Percentiles rank a stretch among this genome's conserved stretches.
Conservation (phyloP, 371 early-diverging fungal genomes). For the Mucor lusitanicus region DNA sequence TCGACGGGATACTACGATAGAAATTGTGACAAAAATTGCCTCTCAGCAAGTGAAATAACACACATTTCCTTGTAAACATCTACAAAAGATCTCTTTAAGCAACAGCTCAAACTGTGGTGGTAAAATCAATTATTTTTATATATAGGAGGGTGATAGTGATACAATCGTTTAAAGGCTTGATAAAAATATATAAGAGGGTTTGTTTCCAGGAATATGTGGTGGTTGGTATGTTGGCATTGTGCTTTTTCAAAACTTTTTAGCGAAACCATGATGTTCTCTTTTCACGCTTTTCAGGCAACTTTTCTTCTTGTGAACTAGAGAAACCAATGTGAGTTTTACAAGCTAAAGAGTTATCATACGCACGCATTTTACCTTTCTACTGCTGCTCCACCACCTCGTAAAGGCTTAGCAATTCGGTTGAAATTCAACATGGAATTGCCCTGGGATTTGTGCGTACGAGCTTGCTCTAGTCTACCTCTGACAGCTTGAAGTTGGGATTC, state of each 20-base stretch:
- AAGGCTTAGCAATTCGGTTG: conserved; percentile 86
- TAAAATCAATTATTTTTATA: background rate
- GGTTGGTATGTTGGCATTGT: background rate
- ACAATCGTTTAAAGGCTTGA: background rate
- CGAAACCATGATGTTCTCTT: conserved; percentile 20
- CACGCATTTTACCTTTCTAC: conserved; percentile 2
- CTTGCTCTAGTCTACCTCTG: conserved; percentile 76
- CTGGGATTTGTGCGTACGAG: conserved; percentile 59
- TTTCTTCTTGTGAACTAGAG: conserved; percentile 11
- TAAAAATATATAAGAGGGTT: background rate
- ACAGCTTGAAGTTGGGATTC: conserved; percentile 76
- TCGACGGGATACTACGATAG: too few relatives aligned
- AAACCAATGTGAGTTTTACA: background rate
- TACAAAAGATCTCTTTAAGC: too few relatives aligned
- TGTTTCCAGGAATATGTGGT: background rate
- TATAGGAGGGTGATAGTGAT: background rate
- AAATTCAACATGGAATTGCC: conserved; percentile 62
- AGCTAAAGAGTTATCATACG: background rate
- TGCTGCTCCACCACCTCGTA: conserved; percentile 81
- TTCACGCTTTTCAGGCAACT: conserved; percentile 10
- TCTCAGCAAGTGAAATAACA: too few relatives aligned
- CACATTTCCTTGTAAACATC: too few relatives aligned
- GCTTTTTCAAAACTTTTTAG: background rate
- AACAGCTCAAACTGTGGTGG: too few relatives aligned
- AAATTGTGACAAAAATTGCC: too few relatives aligned